These are phyloP conservation scores for Musa troglodytarum DNA, from an alignment of 176 grass and related monocot genomes.

Conservation along the genomic window DNA sequence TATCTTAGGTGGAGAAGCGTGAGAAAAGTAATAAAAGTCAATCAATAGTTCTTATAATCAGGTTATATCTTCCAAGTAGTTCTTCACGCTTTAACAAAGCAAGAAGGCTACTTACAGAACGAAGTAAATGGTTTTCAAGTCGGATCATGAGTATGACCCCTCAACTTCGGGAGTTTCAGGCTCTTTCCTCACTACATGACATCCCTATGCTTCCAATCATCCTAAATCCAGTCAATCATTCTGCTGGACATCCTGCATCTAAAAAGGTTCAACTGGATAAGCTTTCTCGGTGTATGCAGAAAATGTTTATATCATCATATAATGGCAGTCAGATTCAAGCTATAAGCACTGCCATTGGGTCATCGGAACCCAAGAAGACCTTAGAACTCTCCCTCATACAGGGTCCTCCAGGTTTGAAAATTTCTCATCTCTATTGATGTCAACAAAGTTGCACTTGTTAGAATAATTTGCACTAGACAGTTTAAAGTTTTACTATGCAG, in stretches of 20 bases:
- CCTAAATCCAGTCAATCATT: constrained; percentile 51
- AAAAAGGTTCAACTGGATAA: constrained; percentile 46
- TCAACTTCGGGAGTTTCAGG: constrained; percentile 84
- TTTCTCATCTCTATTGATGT: neutral
- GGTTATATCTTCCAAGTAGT: constrained; percentile 60
- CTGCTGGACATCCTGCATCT: constrained; percentile 33
- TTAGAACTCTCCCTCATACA: constrained; percentile 90
- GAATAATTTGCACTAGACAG: constrained; percentile 13
- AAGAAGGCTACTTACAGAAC: constrained; percentile 65
- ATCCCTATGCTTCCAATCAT: constrained; percentile 86
- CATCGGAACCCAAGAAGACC: constrained; percentile 25
- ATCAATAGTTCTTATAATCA: constrained; percentile 58
- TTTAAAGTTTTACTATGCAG: constrained; percentile 40
- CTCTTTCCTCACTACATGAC: constrained; percentile 75
- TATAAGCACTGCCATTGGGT: constrained; percentile 47
- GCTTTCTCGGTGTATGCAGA: constrained; percentile 43
- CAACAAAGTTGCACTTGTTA: neutral
- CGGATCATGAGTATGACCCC: constrained; percentile 84
- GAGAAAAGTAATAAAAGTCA: constrained; percentile 69
- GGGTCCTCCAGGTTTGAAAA: constrained; percentile 72
- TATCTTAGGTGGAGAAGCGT: constrained; percentile 62
- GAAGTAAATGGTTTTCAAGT: constrained; percentile 87
- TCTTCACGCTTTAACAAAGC: constrained; percentile 68
- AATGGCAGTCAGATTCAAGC: constrained; percentile 83
- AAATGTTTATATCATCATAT: constrained; percentile 60